Evolutionary conservation across 1,284 basidiomycete species (phyloP).

Genomic region (Trichosporon inkin): DNA sequence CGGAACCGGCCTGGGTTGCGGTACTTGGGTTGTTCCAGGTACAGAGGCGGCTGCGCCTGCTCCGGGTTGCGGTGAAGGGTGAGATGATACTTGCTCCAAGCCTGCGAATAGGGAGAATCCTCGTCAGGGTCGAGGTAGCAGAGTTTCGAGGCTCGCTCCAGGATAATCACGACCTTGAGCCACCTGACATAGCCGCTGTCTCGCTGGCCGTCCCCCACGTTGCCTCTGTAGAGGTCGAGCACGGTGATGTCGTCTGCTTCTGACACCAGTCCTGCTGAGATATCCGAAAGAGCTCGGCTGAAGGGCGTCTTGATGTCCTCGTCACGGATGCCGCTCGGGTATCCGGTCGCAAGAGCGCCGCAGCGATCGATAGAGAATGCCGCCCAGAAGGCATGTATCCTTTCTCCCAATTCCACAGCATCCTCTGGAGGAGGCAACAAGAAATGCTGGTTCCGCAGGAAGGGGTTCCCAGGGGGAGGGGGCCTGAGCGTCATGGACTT

Average conservation of each 20-base stretch:
- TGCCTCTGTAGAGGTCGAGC: conserved; percentile 34
- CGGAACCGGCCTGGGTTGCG: conserved; percentile 35
- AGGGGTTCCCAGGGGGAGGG: conserved; percentile 26
- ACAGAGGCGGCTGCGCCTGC: conserved; percentile 27
- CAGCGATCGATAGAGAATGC: conserved; percentile 40
- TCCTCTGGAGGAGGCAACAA: conserved; percentile 43
- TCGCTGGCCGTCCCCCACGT: conserved; percentile 16
- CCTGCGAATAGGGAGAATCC: conserved; percentile 34
- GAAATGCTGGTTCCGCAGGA: conserved; percentile 34
- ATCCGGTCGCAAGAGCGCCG: conserved; percentile 39
- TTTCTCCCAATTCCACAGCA: conserved; percentile 42
- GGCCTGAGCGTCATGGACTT: conserved; percentile 29
- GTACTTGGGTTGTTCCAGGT: conserved; percentile 43
- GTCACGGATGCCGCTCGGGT: conserved; percentile 34
- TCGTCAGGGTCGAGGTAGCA: conserved; percentile 37
- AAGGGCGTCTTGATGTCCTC: conserved; percentile 46
- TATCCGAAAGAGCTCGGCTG: conserved; percentile 32
- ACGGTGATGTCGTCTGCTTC: conserved; percentile 38
- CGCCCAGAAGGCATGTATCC: conserved; percentile 46
- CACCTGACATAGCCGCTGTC: conserved; percentile 29
- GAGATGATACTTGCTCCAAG: conserved; percentile 32
- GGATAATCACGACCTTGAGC: conserved; percentile 36
- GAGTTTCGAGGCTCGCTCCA: conserved; percentile 43
- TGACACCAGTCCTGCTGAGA: conserved; percentile 35
- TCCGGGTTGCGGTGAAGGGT: conserved; percentile 19